Evolutionary conservation across 2,329 filamentous ascomycete genomes (phyloP).

Genomic region (Acrodontium crateriforme): DNA sequence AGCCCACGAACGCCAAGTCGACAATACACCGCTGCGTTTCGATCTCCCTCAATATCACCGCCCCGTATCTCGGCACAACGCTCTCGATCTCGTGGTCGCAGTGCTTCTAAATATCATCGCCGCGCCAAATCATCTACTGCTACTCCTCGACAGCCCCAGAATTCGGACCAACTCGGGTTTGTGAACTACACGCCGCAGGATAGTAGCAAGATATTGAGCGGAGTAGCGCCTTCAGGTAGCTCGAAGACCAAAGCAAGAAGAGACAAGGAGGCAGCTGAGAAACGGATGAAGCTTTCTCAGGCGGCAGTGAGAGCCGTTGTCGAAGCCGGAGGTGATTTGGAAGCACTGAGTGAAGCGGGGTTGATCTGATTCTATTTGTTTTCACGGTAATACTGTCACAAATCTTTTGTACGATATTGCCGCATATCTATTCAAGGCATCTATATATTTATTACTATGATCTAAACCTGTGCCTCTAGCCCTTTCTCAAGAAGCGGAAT

Average conservation of each 20-base stretch:
- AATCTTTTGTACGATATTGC: no score
- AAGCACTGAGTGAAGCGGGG: slow-evolving; percentile 29
- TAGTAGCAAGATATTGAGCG: slow-evolving; percentile 63
- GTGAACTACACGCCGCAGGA: slow-evolving; percentile 85
- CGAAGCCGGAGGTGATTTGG: slow-evolving; percentile 54
- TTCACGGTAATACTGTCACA: no score
- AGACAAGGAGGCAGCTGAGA: slow-evolving; percentile 76
- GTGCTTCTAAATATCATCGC: no score
- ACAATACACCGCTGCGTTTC: no score
- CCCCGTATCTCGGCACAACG: slow-evolving; percentile 1
- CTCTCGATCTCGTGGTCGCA: slow-evolving; percentile 8
- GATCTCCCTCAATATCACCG: no score
- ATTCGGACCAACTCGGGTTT: slow-evolving; percentile 45
- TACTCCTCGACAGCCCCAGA: slow-evolving; percentile 16
- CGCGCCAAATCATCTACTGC: slow-evolving; percentile 16
- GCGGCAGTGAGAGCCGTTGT: slow-evolving; percentile 54
- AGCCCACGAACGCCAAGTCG: no score
- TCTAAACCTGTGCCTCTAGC: slow-evolving; percentile 3
- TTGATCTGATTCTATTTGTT: no score
- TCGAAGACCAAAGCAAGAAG: slow-evolving; percentile 89
- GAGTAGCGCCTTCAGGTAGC: slow-evolving; percentile 81
- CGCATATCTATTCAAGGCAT: no score
- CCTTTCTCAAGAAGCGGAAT: slow-evolving; percentile 16
- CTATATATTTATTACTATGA: no score
- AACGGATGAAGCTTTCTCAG: slow-evolving; percentile 53